Percentiles rank a stretch among this genome's conserved stretches.
phyloP scores from a whole-genome alignment of 192 early-diverging fungal species.

The Phycomyces nitens region DNA sequence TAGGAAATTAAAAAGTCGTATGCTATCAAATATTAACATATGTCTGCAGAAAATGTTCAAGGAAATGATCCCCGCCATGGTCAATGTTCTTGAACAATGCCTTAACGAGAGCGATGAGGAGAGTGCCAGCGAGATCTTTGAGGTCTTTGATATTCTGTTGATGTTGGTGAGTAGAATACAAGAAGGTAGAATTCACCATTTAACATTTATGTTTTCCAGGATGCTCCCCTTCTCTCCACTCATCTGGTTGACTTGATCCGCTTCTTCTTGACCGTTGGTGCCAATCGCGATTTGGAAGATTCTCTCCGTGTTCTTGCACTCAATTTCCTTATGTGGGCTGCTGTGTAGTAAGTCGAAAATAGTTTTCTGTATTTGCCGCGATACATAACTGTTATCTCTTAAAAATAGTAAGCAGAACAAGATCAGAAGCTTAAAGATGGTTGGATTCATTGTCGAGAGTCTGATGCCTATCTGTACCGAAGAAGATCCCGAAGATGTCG shows the following conservation, averaged over 20 bases:
- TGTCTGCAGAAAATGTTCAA: constrained; percentile 56
- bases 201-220: too few species aligned
- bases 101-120: constrained; percentile 73
- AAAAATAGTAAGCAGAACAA: constrained; percentile 65
- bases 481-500: constrained; percentile 73
- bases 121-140: constrained; percentile 73
- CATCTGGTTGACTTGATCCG: constrained; percentile 78
- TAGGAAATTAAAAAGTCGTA: background rate
- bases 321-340: constrained; percentile 76
- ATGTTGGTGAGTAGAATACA: constrained; percentile 51
- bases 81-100: constrained; percentile 78
- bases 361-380: too few species aligned
- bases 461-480: constrained; percentile 84
- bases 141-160: constrained; percentile 82
- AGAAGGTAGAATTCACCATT: too few species aligned
- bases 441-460: constrained; percentile 70
- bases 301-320: constrained; percentile 74
- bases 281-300: constrained; percentile 66
- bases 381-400: too few species aligned
- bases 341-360: constrained; percentile 61
- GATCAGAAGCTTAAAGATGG: constrained; percentile 80
- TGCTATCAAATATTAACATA: background rate
- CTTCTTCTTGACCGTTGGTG: constrained; percentile 73
- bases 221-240: constrained; percentile 74
- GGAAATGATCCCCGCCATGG: constrained; percentile 78